Evolutionary conservation across 2,329 filamentous ascomycete species (phyloP).

Genomic region (Aotearoamyces nothofagi): DNA sequence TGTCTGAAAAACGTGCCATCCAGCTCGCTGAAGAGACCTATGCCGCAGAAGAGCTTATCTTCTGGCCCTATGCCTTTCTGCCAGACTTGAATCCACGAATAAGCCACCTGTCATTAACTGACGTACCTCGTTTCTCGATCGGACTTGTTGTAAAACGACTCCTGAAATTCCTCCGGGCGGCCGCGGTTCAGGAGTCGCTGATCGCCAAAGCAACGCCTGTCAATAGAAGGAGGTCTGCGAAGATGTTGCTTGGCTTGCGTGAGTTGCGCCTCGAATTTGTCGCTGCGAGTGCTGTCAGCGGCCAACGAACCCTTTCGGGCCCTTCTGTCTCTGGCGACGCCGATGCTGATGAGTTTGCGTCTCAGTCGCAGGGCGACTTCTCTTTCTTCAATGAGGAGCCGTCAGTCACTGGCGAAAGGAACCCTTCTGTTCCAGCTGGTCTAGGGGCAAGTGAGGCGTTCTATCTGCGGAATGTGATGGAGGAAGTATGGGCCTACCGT

Average conservation of each 20-base stretch:
- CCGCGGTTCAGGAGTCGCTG: slow-evolving; percentile 31
- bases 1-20: not conserved
- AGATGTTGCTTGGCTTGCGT: slow-evolving; percentile 33
- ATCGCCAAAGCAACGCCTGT: slow-evolving; percentile 19
- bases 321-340: slow-evolving; percentile 11
- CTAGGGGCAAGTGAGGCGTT: not conserved
- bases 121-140: slow-evolving; percentile 35
- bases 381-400: slow-evolving; percentile 12
- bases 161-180: slow-evolving; percentile 28
- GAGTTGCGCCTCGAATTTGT: slow-evolving; percentile 38
- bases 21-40: not conserved
- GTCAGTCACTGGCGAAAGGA: no score
- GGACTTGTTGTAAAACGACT: slow-evolving; percentile 34
- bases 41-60: slow-evolving; percentile 16
- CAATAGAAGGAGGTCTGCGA: slow-evolving; percentile 21
- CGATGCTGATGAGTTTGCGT: slow-evolving; percentile 13
- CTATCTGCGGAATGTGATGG: not conserved
- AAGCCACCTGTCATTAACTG: slow-evolving; percentile 33
- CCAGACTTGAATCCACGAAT: slow-evolving; percentile 43
- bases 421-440: not conserved
- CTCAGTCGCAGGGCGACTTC: slow-evolving; percentile 10
- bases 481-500: not conserved
- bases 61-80: slow-evolving; percentile 31
- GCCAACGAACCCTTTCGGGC: not conserved
- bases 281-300: not conserved